A percentile compares a stretch with the other conserved stretches of the same genome.
phyloP scores from a whole-genome alignment of 78 protist species.

The Pigoraptor vietnamica region DNA sequence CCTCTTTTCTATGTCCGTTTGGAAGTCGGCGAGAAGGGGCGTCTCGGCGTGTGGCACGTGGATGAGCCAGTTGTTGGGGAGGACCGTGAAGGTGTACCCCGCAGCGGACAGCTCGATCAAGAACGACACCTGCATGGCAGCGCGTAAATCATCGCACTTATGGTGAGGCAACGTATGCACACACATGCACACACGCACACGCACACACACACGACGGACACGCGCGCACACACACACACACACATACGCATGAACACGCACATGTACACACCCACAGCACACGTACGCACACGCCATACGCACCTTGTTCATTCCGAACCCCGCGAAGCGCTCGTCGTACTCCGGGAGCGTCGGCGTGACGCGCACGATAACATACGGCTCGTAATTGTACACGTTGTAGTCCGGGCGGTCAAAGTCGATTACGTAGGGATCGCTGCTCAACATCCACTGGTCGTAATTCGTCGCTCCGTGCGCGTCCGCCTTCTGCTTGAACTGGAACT shows the following conservation, averaged over 20 bases:
- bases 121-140: background rate
- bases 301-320: slow-evolving; percentile 1
- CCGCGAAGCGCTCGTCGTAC: background rate
- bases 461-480: background rate
- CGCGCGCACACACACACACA: too few relatives aligned
- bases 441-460: background rate
- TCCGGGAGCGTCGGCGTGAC: background rate
- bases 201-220: too few relatives aligned
- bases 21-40: background rate
- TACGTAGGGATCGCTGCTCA: background rate
- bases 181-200: too few relatives aligned
- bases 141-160: too few relatives aligned
- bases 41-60: background rate
- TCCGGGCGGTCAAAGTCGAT: background rate
- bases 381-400: background rate
- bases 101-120: background rate
- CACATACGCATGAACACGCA: too few relatives aligned
- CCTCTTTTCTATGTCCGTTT: background rate
- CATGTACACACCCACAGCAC: too few relatives aligned
- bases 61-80: background rate
- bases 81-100: background rate
- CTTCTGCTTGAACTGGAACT: background rate
- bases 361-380: background rate
- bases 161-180: too few relatives aligned
- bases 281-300: too few relatives aligned